phyloP scores from a whole-genome alignment of 176 grass and related monocot species.

The Aegilops sharonensis region DNA sequence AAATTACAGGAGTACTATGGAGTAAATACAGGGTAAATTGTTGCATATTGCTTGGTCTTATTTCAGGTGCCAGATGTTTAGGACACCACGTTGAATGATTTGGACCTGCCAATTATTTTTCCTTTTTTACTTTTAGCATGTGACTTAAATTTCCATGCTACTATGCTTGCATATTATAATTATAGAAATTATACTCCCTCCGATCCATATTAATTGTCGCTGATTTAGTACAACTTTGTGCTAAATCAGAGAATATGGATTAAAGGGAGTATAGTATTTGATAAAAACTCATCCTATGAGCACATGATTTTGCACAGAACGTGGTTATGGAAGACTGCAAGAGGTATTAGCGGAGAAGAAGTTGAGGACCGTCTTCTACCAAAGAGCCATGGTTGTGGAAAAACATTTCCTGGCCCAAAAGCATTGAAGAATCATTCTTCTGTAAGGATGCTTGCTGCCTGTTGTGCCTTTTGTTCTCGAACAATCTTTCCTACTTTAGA shows the following conservation, averaged over 20 bases:
- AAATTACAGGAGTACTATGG: constrained; percentile 84
- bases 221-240: too few species aligned
- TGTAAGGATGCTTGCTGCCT: constrained; percentile 37
- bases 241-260: too few species aligned
- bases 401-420: constrained; percentile 98
- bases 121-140: background rate
- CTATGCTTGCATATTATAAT: background rate
- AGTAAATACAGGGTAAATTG: constrained; percentile 78
- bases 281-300: background rate
- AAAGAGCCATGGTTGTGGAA: constrained; percentile 90
- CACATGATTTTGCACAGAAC: constrained; percentile 40
- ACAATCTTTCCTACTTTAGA: background rate
- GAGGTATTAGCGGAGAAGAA: constrained; percentile 86
- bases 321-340: constrained; percentile 93
- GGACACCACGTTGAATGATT: background rate
- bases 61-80: constrained; percentile 16
- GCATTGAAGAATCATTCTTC: constrained; percentile 54
- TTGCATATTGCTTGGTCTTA: background rate
- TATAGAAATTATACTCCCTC: background rate
- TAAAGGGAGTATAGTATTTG: background rate
- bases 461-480: constrained; percentile 3
- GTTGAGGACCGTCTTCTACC: constrained; percentile 90
- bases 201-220: too few species aligned
- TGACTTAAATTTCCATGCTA: background rate
- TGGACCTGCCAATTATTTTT: background rate